Evolutionary conservation across 129 eudicot genomes (phyloP).

Genomic region (Apium graveolens): DNA sequence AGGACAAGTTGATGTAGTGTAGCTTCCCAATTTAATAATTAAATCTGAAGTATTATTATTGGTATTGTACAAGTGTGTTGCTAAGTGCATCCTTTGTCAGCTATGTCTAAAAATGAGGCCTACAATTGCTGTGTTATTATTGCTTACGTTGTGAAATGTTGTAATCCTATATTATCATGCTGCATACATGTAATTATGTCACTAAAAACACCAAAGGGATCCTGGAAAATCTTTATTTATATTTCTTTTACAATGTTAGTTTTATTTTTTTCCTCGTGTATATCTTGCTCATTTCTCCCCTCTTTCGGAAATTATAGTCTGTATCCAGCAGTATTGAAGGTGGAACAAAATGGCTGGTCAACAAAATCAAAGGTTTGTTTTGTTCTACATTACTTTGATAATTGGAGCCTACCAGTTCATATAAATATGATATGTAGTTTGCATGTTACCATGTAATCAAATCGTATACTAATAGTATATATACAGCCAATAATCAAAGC

Average conservation of each 20-base stretch:
- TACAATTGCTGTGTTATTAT: background rate
- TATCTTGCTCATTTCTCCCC: background rate
- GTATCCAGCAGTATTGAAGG: slow-evolving; percentile 75
- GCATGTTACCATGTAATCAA: background rate
- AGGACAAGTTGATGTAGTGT: background rate
- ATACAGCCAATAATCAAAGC: background rate
- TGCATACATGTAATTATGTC: background rate
- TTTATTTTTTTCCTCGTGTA: background rate
- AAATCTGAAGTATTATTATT: background rate
- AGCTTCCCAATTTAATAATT: background rate
- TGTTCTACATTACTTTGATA: background rate
- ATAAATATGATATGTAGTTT: background rate
- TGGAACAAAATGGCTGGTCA: slow-evolving; percentile 77
- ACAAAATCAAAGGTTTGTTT: slow-evolving; percentile 74
- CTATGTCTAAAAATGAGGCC: background rate
- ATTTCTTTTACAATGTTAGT: background rate
- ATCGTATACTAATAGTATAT: background rate
- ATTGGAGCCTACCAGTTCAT: background rate
- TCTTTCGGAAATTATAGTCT: slow-evolving; percentile 28
- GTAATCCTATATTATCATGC: background rate
- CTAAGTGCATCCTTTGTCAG: background rate
- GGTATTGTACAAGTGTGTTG: background rate
- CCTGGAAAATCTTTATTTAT: background rate
- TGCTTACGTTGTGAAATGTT: background rate
- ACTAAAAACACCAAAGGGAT: background rate